A percentile compares a stretch with the other conserved stretches of the same genome.
These are phyloP conservation scores for Plantago major DNA, from an alignment of 257 asterid genomes.

Conservation along the genomic window DNA sequence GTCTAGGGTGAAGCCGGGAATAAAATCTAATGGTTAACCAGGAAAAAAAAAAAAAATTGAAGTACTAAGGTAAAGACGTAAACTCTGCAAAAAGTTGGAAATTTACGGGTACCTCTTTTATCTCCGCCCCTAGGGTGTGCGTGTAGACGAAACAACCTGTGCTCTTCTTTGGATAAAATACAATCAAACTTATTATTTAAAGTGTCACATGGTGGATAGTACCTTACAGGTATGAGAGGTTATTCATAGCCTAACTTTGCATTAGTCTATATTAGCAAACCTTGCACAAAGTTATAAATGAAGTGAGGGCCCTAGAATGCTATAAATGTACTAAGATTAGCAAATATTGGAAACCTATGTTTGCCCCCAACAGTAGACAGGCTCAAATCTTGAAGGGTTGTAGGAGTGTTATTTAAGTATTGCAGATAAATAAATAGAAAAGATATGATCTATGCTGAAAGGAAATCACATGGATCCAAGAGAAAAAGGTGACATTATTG, in stretches of 20 bases:
- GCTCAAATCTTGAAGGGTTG: conserved; percentile 9
- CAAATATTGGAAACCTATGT: conserved; percentile 1
- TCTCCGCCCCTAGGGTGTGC: too few relatives aligned
- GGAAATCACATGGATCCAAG: conserved; percentile 22
- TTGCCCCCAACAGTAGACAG: conserved; percentile 2
- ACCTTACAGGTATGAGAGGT: neutral
- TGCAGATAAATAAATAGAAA: neutral
- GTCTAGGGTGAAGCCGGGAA: neutral
- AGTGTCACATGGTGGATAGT: neutral
- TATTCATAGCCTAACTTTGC: neutral
- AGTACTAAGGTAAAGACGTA: too few relatives aligned
- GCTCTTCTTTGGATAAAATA: neutral
- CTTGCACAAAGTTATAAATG: neutral
- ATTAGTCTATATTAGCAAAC: neutral
- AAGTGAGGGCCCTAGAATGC: neutral
- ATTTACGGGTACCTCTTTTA: too few relatives aligned
- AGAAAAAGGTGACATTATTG: conserved; percentile 35
- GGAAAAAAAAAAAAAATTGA: too few relatives aligned
- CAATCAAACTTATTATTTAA: neutral
- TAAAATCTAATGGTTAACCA: neutral
- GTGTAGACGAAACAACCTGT: too few relatives aligned
- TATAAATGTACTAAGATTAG: conserved; percentile 6
- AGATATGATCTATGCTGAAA: conserved; percentile 5
- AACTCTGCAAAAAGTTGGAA: neutral
- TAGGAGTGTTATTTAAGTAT: neutral